Percentiles rank a stretch among this genome's conserved stretches.
Conservation (phyloP, 768 basidiomycete genomes). For the Boletus insuetus region DNA sequence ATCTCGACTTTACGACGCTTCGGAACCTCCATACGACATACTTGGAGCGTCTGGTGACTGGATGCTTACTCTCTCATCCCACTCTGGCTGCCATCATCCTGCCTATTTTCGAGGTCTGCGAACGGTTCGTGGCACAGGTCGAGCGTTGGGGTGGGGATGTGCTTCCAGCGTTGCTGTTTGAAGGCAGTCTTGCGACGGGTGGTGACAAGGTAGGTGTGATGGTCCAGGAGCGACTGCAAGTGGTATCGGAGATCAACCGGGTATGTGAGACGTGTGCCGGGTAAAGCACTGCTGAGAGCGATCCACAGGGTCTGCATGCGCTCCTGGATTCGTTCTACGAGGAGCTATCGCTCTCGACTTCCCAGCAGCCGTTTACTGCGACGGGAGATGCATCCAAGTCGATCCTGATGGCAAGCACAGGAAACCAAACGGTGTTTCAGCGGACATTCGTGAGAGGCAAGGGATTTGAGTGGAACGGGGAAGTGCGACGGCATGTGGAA, state of each 20-base stretch:
- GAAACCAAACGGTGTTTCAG: slow-evolving; percentile 44
- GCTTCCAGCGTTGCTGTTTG: slow-evolving; percentile 77
- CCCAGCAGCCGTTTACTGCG: slow-evolving; percentile 64
- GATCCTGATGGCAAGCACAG: slow-evolving; percentile 54
- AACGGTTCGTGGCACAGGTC: slow-evolving; percentile 81
- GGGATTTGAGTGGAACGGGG: slow-evolving; percentile 56
- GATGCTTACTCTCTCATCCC: slow-evolving; percentile 72
- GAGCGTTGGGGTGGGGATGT: slow-evolving; percentile 94
- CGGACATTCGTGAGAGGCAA: slow-evolving; percentile 52
- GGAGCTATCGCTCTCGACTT: slow-evolving; percentile 71
- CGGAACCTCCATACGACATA: slow-evolving; percentile 81
- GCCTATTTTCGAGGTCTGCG: slow-evolving; percentile 78
- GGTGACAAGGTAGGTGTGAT: slow-evolving; percentile 62
- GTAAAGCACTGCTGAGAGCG: background rate
- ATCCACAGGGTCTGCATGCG: slow-evolving; percentile 59
- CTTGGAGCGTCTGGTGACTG: slow-evolving; percentile 73
- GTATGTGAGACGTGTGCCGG: slow-evolving; percentile 35
- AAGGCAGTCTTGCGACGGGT: slow-evolving; percentile 63
- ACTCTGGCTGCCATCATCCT: slow-evolving; percentile 60
- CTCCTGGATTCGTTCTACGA: slow-evolving; percentile 78
- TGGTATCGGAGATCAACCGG: slow-evolving; percentile 77
- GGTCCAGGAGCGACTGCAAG: slow-evolving; percentile 65
- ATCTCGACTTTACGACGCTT: slow-evolving; percentile 83
- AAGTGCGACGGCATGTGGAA: slow-evolving; percentile 79
- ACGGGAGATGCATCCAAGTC: slow-evolving; percentile 74